A percentile compares a stretch with the other conserved stretches of the same genome.
These are phyloP conservation scores for Pyrenochaeta sp. DNA, from an alignment of 2,329 filamentous ascomycete species.

Conservation along the genomic window DNA sequence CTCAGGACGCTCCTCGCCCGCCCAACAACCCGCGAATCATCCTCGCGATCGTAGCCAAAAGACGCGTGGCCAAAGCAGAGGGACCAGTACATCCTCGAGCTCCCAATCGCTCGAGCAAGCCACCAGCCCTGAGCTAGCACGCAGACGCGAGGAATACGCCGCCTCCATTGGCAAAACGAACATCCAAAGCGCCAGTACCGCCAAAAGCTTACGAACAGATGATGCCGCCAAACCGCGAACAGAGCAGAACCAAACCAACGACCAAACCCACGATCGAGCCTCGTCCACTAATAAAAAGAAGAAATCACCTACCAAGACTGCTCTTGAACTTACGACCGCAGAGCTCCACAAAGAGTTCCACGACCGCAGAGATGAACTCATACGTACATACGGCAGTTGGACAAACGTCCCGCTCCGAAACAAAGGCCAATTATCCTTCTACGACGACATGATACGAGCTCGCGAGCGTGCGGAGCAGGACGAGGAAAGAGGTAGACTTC, in stretches of 20 bases:
- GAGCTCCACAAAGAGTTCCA: background rate
- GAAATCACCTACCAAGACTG: too few relatives aligned
- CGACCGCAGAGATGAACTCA: background rate
- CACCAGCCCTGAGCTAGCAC: conserved; percentile 12
- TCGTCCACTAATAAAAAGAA: background rate
- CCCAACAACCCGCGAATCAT: background rate
- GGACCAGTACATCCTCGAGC: background rate
- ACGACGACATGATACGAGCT: too few relatives aligned
- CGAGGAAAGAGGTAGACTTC: background rate
- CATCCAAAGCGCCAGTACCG: background rate
- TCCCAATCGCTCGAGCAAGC: background rate
- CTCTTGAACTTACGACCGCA: too few relatives aligned
- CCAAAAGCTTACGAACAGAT: background rate
- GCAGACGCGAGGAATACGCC: conserved; percentile 10
- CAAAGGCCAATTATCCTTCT: too few relatives aligned
- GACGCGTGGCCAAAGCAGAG: background rate
- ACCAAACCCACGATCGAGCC: background rate
- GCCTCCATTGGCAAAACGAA: conserved; percentile 2
- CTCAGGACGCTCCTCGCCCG: background rate
- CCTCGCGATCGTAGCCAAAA: background rate
- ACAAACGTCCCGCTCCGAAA: conserved; percentile 3
- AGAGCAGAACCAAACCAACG: background rate
- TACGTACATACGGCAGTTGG: background rate
- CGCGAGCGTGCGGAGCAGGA: background rate
- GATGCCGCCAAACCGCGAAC: background rate